phyloP scores from a whole-genome alignment of 2,329 filamentous ascomycete species.

The Fusarium aywerte region DNA sequence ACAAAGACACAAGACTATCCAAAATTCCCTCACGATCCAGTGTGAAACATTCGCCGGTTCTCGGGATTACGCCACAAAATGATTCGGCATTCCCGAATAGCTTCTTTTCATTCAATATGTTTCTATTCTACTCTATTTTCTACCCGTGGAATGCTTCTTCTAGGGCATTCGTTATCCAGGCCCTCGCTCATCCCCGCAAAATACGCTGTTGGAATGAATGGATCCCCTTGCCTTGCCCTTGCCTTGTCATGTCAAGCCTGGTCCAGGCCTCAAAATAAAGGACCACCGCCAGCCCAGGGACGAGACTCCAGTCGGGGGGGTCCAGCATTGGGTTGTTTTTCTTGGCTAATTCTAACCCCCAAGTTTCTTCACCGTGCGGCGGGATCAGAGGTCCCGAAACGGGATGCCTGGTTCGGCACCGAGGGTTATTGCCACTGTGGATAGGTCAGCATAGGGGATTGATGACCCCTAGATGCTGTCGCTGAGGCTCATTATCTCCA shows the following conservation, averaged over 20 bases:
- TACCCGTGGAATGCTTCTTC: constrained; percentile 11
- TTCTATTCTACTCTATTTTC: neutral
- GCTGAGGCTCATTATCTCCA: neutral
- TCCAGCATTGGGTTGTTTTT: neutral
- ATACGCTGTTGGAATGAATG: constrained; percentile 25
- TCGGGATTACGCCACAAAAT: constrained; percentile 3
- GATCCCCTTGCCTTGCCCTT: no score
- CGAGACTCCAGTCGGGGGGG: constrained; percentile 13
- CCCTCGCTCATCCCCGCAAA: constrained; percentile 35
- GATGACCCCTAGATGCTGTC: neutral
- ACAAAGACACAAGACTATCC: neutral
- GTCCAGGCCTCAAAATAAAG: constrained; percentile 23
- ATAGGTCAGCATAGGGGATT: neutral
- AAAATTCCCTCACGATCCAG: constrained; percentile 31
- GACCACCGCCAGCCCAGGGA: constrained; percentile 22
- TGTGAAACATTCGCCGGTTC: neutral
- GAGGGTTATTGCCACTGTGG: constrained; percentile 32
- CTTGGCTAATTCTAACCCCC: constrained; percentile 19
- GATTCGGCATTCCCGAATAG: constrained; percentile 29
- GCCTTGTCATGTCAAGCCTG: constrained; percentile 10
- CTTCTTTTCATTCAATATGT: neutral
- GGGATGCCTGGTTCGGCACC: constrained; percentile 28
- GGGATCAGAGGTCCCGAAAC: neutral
- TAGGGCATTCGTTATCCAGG: constrained; percentile 29
- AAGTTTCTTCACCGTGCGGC: constrained; percentile 7